phyloP scores from a whole-genome alignment of 73 alveolate genomes.

The Paramecium pentaurelia region DNA sequence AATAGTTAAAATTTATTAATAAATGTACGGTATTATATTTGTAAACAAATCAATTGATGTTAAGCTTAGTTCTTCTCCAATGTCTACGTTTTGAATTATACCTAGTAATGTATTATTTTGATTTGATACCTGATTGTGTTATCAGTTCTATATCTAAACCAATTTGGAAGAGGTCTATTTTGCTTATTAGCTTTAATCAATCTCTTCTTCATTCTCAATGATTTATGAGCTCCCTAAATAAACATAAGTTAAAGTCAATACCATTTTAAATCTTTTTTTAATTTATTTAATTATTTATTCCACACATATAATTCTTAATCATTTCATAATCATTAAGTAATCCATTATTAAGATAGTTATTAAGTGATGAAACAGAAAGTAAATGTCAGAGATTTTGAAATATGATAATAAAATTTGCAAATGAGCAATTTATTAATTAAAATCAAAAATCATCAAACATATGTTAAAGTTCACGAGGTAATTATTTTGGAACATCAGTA shows the following conservation, averaged over 20 bases:
- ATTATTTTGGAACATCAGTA: constrained; percentile 59
- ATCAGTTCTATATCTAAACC: constrained; percentile 94
- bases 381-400: too few relatives aligned
- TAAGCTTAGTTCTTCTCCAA: constrained; percentile 97
- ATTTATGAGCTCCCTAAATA: constrained; percentile 72
- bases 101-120: constrained; percentile 27
- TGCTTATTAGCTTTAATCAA: constrained; percentile 89
- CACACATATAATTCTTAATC: background rate
- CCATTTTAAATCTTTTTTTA: constrained; percentile 43
- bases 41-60: constrained; percentile 62
- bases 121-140: constrained; percentile 80
- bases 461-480: constrained; percentile 51
- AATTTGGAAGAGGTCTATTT: constrained; percentile 95
- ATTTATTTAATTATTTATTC: background rate
- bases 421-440: background rate
- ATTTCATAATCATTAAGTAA: background rate
- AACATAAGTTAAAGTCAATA: background rate
- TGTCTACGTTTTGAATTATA: constrained; percentile 94
- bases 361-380: background rate
- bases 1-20: background rate
- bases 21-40: background rate
- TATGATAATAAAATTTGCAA: background rate
- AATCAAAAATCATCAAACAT: constrained; percentile 57
- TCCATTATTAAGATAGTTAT: background rate
- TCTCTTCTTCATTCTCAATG: constrained; percentile 81